phyloP scores from a whole-genome alignment of 179 eudicot genomes.

The Sideroxylon spinosum region DNA sequence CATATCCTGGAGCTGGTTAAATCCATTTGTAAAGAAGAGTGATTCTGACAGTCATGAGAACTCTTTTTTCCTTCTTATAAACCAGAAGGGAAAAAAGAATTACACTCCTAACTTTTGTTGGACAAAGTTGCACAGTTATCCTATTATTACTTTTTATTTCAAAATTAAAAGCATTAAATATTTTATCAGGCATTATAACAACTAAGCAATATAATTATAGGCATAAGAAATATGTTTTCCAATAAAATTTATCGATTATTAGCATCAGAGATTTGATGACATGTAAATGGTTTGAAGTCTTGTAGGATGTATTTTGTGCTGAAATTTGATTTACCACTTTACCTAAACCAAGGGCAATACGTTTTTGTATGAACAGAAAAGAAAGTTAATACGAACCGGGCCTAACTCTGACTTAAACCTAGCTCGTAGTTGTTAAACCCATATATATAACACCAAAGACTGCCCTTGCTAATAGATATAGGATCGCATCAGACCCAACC shows the following conservation, averaged over 20 bases:
- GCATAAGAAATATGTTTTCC: background rate
- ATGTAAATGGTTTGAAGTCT: background rate
- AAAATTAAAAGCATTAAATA: background rate
- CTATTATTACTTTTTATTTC: background rate
- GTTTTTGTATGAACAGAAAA: background rate
- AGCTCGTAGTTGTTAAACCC: no score
- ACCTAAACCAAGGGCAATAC: no score
- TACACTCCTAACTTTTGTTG: background rate
- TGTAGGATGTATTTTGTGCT: background rate
- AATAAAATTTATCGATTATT: background rate
- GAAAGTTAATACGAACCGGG: no score
- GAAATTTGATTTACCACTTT: no score
- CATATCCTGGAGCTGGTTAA: background rate
- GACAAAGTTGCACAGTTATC: background rate
- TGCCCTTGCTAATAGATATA: no score
- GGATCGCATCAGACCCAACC: no score
- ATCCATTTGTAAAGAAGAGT: background rate
- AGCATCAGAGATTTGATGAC: background rate
- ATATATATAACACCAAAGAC: no score
- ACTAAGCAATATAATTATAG: background rate
- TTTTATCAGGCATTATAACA: background rate
- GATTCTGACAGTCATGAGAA: background rate
- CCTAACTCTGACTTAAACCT: no score
- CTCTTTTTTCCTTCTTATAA: background rate
- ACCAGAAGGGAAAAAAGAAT: background rate